These are phyloP conservation scores for Botrytis porri DNA, from an alignment of 2,329 filamentous ascomycete genomes.

Conservation along the genomic window DNA sequence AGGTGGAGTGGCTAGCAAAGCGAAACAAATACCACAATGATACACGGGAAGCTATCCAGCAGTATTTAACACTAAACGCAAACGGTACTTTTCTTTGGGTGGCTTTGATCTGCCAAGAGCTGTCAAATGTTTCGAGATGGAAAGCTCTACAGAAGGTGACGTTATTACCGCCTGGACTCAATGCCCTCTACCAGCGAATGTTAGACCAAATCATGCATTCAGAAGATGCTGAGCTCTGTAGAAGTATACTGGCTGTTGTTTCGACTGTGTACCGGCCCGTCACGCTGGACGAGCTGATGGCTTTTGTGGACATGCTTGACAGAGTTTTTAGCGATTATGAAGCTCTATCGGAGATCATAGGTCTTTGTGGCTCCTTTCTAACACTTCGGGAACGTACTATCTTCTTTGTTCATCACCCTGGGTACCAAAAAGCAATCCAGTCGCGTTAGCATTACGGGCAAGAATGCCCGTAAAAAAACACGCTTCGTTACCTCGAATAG, in stretches of 20 bases:
- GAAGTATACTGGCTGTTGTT: too few relatives aligned
- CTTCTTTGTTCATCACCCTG: constrained; percentile 14
- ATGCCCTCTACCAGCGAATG: constrained; percentile 3
- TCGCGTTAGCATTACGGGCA: too few relatives aligned
- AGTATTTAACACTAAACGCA: neutral
- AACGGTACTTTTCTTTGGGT: constrained; percentile 10
- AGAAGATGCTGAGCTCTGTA: too few relatives aligned
- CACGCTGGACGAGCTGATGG: neutral
- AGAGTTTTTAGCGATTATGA: neutral
- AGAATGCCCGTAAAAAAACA: too few relatives aligned
- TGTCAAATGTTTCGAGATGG: neutral
- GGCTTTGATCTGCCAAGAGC: neutral
- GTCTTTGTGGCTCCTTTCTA: constrained; percentile 4
- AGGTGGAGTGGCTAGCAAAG: neutral
- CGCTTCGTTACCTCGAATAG: too few relatives aligned
- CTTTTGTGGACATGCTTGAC: neutral
- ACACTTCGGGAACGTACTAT: neutral
- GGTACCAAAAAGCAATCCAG: too few relatives aligned
- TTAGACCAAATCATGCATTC: neutral
- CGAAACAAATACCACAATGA: neutral
- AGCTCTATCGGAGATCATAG: neutral
- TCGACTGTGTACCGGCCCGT: too few relatives aligned
- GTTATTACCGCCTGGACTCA: neutral
- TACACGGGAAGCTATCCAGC: neutral
- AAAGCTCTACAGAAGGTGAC: neutral